Evolutionary conservation across 371 early-diverging fungal genomes (phyloP).

Genomic region (Lichtheimia ornata): DNA sequence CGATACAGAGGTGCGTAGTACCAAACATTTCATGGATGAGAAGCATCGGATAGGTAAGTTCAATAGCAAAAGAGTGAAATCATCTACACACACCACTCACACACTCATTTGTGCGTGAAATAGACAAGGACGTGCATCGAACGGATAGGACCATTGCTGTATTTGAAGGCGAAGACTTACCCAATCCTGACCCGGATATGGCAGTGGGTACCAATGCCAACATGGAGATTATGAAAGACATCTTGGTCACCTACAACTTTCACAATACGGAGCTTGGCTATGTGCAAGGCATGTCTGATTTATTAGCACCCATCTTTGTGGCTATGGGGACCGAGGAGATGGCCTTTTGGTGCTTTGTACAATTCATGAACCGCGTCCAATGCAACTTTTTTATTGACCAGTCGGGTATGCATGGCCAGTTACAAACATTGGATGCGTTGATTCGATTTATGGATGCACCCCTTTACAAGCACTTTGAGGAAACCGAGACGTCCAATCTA

Average conservation of each 20-base stretch:
- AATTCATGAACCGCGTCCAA: constrained; percentile 88
- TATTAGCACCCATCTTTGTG: constrained; percentile 85
- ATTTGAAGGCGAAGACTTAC: constrained; percentile 70
- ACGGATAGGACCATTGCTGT: constrained; percentile 85
- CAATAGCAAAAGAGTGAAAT: not conserved
- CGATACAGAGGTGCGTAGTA: constrained; percentile 55
- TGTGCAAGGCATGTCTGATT: constrained; percentile 97
- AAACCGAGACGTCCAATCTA: constrained; percentile 79
- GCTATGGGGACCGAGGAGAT: constrained; percentile 88
- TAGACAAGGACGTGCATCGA: constrained; percentile 92
- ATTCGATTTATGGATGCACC: constrained; percentile 83
- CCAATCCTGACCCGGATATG: constrained; percentile 61
- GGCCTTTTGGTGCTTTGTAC: constrained; percentile 90
- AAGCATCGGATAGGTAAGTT: constrained; percentile 76
- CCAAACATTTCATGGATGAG: constrained; percentile 73
- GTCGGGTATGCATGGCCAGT: constrained; percentile 86
- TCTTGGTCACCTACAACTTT: constrained; percentile 87
- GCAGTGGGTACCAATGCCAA: constrained; percentile 66
- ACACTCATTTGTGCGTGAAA: not conserved
- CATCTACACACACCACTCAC: no score
- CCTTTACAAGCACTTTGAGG: constrained; percentile 76
- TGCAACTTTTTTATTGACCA: constrained; percentile 84
- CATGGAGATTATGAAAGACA: constrained; percentile 83
- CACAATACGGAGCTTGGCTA: constrained; percentile 75
- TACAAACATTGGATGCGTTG: constrained; percentile 71